Conservation (phyloP, 805 yeast species). For the Sporopachydermia quercuum region DNA sequence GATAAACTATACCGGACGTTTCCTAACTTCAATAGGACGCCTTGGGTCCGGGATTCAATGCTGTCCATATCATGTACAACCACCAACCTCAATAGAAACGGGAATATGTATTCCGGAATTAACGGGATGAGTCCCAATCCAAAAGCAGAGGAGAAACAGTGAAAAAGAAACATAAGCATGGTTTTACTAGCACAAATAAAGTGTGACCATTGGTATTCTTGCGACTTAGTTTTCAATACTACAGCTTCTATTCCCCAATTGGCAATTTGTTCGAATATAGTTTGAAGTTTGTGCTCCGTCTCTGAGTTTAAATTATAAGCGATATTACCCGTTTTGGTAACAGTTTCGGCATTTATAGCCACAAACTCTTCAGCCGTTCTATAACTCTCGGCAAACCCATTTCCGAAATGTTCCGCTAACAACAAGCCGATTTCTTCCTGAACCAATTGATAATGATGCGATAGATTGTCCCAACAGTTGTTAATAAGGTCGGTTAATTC, state of each 20-base stretch:
- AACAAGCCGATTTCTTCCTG: slow-evolving; percentile 52
- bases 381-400: slow-evolving; percentile 28
- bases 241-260: slow-evolving; percentile 18
- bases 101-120: slow-evolving; percentile 39
- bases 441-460: slow-evolving; percentile 62
- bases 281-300: slow-evolving; percentile 19
- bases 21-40: not conserved
- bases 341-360: slow-evolving; percentile 19
- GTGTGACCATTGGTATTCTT: slow-evolving; percentile 36
- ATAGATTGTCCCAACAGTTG: slow-evolving; percentile 29
- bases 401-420: slow-evolving; percentile 30
- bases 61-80: slow-evolving; percentile 25
- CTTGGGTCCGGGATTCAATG: slow-evolving; percentile 3
- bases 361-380: slow-evolving; percentile 25
- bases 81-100: slow-evolving; percentile 50
- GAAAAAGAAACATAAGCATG: slow-evolving; percentile 41
- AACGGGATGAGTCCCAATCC: slow-evolving; percentile 39
- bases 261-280: slow-evolving; percentile 30
- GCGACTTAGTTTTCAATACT: not conserved
- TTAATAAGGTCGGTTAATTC: slow-evolving; percentile 29
- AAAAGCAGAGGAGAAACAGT: slow-evolving; percentile 36
- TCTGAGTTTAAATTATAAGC: not conserved
- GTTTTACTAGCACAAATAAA: slow-evolving; percentile 57
- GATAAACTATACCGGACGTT: slow-evolving; percentile 26
- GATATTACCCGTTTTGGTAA: not conserved